phyloP scores from a whole-genome alignment of 2,329 filamentous ascomycete genomes.

The Pseudonectria foliicola region DNA sequence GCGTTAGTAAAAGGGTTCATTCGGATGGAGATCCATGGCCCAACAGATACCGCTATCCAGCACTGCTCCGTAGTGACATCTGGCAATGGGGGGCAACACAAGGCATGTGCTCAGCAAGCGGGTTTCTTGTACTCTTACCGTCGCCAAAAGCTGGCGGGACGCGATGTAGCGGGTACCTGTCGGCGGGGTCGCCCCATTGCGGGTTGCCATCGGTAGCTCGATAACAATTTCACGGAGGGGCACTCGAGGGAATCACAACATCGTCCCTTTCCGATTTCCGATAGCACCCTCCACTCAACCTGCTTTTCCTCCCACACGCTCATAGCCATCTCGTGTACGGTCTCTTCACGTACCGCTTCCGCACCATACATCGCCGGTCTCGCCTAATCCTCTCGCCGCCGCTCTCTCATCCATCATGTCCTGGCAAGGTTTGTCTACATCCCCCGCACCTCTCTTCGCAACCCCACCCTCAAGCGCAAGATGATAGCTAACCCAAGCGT shows the following conservation, averaged over 20 bases:
- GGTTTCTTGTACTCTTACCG: too few relatives aligned
- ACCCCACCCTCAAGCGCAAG: conserved; percentile 18
- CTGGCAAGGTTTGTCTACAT: conserved; percentile 58
- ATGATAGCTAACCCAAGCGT: conserved; percentile 11
- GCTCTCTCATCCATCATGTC: conserved; percentile 47
- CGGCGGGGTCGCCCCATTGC: conserved; percentile 2
- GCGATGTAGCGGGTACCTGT: conserved; percentile 8
- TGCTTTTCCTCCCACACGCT: conserved; percentile 9
- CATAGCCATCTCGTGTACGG: too few relatives aligned
- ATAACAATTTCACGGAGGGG: conserved; percentile 7
- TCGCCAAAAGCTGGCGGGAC: too few relatives aligned
- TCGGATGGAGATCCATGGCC: too few relatives aligned
- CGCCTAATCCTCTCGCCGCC: conserved; percentile 2
- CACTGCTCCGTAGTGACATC: too few relatives aligned
- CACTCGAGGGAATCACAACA: conserved; percentile 15
- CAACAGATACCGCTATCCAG: too few relatives aligned
- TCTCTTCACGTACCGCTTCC: background rate
- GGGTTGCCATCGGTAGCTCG: conserved; percentile 2
- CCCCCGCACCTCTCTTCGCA: conserved; percentile 13
- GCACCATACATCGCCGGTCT: background rate
- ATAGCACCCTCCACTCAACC: conserved; percentile 3
- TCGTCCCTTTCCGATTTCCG: conserved; percentile 6
- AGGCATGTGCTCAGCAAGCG: too few relatives aligned
- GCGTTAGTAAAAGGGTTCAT: too few relatives aligned
- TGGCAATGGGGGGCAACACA: too few relatives aligned